Evolutionary conservation across 768 basidiomycete genomes (phyloP).

Genomic region (Tulasnella sp.): DNA sequence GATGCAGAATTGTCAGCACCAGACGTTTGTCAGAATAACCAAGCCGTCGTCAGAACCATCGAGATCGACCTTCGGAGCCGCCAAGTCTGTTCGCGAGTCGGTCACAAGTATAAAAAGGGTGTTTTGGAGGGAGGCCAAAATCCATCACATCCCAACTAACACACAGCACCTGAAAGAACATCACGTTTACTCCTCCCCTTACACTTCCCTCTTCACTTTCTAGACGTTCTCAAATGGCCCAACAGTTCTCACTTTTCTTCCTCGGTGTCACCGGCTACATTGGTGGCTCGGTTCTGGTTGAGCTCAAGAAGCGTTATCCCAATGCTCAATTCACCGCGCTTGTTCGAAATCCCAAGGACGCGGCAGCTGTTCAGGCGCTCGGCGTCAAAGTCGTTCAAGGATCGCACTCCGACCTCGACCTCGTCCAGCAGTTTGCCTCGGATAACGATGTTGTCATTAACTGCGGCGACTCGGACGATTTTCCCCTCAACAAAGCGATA

Average conservation of each 20-base stretch:
- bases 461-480: constrained; percentile 28
- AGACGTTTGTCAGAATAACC: not conserved
- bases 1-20: not conserved
- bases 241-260: constrained; percentile 11
- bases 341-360: constrained; percentile 21
- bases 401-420: constrained; percentile 7
- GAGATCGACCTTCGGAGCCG: not conserved
- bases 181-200: not conserved
- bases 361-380: constrained; percentile 15
- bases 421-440: constrained; percentile 17
- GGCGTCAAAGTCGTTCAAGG: constrained; percentile 21
- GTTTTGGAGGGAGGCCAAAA: no score
- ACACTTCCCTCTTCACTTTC: not conserved
- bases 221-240: not conserved
- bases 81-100: not conserved
- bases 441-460: constrained; percentile 27
- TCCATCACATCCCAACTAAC: not conserved
- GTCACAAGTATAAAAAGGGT: not conserved
- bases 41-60: not conserved
- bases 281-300: constrained; percentile 32
- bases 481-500: constrained; percentile 25
- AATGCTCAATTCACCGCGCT: constrained; percentile 24
- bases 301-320: constrained; percentile 29
- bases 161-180: not conserved
- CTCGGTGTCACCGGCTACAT: constrained; percentile 23